These are phyloP conservation scores for Licmophora abbreviata DNA, from an alignment of 108 stramenopile species.

Conservation along the genomic window DNA sequence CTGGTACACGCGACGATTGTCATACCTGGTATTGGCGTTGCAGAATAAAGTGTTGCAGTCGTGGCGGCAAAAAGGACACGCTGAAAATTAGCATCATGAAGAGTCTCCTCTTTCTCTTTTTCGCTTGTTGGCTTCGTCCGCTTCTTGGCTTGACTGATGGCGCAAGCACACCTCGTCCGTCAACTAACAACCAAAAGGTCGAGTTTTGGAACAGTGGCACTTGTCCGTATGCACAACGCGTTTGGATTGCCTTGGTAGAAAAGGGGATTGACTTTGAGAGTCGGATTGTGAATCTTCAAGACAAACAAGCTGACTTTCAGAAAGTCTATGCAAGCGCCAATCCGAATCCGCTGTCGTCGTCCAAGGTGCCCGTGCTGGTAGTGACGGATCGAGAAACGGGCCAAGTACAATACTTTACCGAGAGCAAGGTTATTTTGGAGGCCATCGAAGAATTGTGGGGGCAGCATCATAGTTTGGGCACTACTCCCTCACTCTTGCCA, in stretches of 20 bases:
- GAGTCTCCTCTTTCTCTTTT: no score
- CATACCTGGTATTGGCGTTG: no score
- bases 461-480: no score
- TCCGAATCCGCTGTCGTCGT: slow-evolving; percentile 12
- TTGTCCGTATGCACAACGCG: slow-evolving; percentile 37
- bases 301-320: slow-evolving; percentile 10
- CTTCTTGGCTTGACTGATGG: no score
- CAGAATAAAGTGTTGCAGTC: no score
- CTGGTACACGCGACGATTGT: no score
- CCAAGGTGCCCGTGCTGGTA: slow-evolving; percentile 11
- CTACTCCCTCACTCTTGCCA: slow-evolving; percentile 1
- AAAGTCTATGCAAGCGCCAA: neutral
- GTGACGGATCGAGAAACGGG: neutral
- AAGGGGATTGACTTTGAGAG: slow-evolving; percentile 11
- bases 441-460: slow-evolving; percentile 5
- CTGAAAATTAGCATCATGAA: no score
- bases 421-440: slow-evolving; percentile 7
- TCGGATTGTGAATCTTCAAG: slow-evolving; percentile 9
- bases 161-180: no score
- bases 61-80: no score
- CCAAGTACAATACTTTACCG: slow-evolving; percentile 8
- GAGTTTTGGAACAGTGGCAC: slow-evolving; percentile 6
- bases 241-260: slow-evolving; percentile 32
- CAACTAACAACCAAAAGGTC: slow-evolving; percentile 2
- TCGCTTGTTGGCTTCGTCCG: no score